phyloP scores from a whole-genome alignment of 805 yeast genomes.

The Spathaspora girioi region DNA sequence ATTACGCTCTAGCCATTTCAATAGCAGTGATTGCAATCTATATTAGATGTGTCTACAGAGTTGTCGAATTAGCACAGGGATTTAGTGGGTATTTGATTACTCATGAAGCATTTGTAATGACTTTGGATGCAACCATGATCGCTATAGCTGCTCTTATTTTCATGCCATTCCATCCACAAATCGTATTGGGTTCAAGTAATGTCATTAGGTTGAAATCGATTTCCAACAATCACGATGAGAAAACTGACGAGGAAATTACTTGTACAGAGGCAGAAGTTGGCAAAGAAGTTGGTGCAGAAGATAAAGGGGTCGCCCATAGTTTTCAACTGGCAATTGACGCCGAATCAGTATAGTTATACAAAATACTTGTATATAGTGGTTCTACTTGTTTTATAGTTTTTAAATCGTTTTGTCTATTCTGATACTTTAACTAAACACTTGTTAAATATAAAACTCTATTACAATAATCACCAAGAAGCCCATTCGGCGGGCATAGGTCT shows the following conservation, averaged over 20 bases:
- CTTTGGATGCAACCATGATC: conserved; percentile 34
- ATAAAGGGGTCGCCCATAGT: not conserved
- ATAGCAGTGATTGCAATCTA: conserved; percentile 26
- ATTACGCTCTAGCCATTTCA: conserved; percentile 28
- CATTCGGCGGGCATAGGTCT: conserved; percentile 48
- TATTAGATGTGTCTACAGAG: conserved; percentile 33
- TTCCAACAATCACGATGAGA: conserved; percentile 7
- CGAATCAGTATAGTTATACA: not conserved
- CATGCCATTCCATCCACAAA: conserved; percentile 33
- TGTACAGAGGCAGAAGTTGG: not conserved
- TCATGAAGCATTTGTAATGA: conserved; percentile 33
- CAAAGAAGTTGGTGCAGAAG: not conserved
- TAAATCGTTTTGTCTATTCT: no score
- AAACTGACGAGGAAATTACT: not conserved
- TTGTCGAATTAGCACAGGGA: conserved; percentile 36
- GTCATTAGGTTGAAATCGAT: conserved; percentile 12
- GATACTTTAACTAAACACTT: no score
- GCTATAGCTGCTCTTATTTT: conserved; percentile 28
- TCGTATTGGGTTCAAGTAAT: conserved; percentile 35
- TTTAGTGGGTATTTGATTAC: conserved; percentile 30
- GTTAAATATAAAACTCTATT: not conserved
- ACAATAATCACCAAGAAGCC: conserved; percentile 27
- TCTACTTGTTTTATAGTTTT: not conserved
- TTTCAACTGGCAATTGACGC: not conserved
- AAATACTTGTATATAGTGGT: not conserved